These are phyloP conservation scores for Suhomyces bolitotheri DNA, from an alignment of 1,139 yeast species.

Conservation along the genomic window DNA sequence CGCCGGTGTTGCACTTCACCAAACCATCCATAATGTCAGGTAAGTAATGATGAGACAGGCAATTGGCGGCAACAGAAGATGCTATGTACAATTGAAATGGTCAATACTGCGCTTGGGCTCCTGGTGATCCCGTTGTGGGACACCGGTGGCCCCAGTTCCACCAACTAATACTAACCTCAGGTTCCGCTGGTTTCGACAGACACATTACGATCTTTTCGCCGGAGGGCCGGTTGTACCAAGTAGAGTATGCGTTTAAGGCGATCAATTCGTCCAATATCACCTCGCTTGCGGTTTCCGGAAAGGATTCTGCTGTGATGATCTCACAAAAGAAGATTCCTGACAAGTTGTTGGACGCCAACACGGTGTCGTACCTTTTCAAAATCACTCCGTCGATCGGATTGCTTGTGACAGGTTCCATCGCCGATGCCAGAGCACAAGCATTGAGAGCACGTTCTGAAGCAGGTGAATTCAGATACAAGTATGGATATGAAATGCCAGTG, in stretches of 20 bases:
- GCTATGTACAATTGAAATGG: no score
- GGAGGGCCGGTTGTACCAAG: slow-evolving; percentile 96
- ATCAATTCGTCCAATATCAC: slow-evolving; percentile 91
- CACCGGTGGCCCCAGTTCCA: no score
- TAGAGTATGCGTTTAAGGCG: slow-evolving; percentile 96
- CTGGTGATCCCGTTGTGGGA: no score
- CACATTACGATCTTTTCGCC: slow-evolving; percentile 98
- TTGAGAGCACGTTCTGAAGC: slow-evolving; percentile 91
- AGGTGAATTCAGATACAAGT: slow-evolving; percentile 89
- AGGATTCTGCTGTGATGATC: slow-evolving; percentile 84
- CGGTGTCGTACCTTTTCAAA: slow-evolving; percentile 82
- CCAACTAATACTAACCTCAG: slow-evolving; percentile 26
- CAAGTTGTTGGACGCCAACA: slow-evolving; percentile 79
- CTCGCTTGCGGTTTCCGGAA: slow-evolving; percentile 82
- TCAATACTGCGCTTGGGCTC: no score
- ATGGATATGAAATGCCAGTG: slow-evolving; percentile 96
- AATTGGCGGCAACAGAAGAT: not conserved
- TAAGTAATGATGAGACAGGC: slow-evolving; percentile 16
- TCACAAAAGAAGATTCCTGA: slow-evolving; percentile 97
- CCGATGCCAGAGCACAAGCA: slow-evolving; percentile 92
- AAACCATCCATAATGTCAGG: slow-evolving; percentile 17
- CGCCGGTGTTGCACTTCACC: not conserved
- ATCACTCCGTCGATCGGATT: slow-evolving; percentile 84
- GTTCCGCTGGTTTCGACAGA: slow-evolving; percentile 94
- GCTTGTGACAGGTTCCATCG: slow-evolving; percentile 94